Percentiles rank a stretch among this genome's conserved stretches.
phyloP scores from a whole-genome alignment of 257 asterid genomes.

The Solanum pinnatisectum region DNA sequence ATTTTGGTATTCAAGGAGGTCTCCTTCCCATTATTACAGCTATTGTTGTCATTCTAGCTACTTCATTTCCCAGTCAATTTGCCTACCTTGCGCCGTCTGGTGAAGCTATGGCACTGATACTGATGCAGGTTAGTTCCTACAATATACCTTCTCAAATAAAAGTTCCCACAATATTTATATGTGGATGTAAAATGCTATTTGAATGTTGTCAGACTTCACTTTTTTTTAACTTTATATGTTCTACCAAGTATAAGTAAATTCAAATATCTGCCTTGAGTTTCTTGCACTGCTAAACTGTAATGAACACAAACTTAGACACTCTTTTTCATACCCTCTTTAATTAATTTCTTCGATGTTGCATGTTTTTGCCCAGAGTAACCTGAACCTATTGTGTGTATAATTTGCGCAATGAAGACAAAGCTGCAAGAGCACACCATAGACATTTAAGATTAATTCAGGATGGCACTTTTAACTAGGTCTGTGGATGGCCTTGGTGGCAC shows the following conservation, averaged over 20 bases:
- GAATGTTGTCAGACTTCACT: background rate
- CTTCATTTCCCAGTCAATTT: conserved; percentile 60
- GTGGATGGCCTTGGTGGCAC: background rate
- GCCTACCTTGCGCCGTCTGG: conserved; percentile 85
- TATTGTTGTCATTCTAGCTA: conserved; percentile 66
- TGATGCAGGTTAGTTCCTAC: conserved; percentile 63
- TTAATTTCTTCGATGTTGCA: background rate
- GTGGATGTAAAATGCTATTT: background rate
- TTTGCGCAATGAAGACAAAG: background rate
- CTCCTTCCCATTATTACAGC: conserved; percentile 78
- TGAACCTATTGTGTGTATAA: background rate
- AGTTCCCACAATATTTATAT: background rate
- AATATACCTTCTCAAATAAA: background rate
- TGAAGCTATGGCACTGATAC: conserved; percentile 80
- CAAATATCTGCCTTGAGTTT: background rate
- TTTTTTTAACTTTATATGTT: background rate
- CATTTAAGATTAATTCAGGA: background rate
- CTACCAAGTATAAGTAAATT: background rate
- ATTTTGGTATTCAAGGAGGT: conserved; percentile 77
- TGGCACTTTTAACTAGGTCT: background rate
- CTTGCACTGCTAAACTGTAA: background rate
- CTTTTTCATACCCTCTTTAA: background rate
- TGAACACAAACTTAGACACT: background rate
- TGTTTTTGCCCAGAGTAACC: background rate
- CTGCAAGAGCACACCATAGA: background rate